A percentile compares a stretch with the other conserved stretches of the same genome.
These are phyloP conservation scores for Cardamine resedifolia DNA, from an alignment of 345 rosid genomes.

Conservation along the genomic window DNA sequence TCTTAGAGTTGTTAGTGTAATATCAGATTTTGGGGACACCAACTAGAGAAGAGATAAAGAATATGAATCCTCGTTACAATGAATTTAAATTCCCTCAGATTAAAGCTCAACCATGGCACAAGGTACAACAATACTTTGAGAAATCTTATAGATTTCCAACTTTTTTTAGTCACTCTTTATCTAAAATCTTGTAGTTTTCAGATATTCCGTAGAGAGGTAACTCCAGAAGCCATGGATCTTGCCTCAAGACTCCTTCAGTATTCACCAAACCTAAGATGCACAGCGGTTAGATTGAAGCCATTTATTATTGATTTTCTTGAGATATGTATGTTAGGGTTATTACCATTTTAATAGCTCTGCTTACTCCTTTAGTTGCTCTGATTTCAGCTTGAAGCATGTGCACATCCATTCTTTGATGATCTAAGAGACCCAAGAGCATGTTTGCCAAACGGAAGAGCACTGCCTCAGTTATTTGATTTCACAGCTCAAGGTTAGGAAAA, in stretches of 20 bases:
- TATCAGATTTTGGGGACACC: slow-evolving; percentile 78
- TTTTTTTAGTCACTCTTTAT: not conserved
- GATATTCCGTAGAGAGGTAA: slow-evolving; percentile 74
- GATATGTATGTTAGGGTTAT: not conserved
- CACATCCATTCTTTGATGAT: slow-evolving; percentile 94
- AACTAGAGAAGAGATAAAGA: slow-evolving; percentile 79
- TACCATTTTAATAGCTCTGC: slow-evolving; percentile 4
- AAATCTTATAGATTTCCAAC: not conserved
- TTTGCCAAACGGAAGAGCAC: slow-evolving; percentile 85
- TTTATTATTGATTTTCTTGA: not conserved
- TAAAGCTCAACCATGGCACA: slow-evolving; percentile 94
- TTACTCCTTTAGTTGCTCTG: slow-evolving; percentile 4
- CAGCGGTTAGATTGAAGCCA: slow-evolving; percentile 57
- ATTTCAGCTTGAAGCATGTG: slow-evolving; percentile 93
- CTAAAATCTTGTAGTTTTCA: slow-evolving; percentile 16
- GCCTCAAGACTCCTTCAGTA: slow-evolving; percentile 86
- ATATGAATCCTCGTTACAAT: slow-evolving; percentile 84
- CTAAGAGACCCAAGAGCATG: slow-evolving; percentile 75
- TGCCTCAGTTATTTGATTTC: slow-evolving; percentile 87
- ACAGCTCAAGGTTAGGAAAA: slow-evolving; percentile 75
- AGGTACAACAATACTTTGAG: slow-evolving; percentile 47
- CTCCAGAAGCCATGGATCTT: slow-evolving; percentile 81
- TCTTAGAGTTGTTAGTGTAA: slow-evolving; percentile 3
- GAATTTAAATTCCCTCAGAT: slow-evolving; percentile 92
- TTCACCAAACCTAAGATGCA: slow-evolving; percentile 75